Conservation (phyloP, 2,329 filamentous ascomycete species). For the Penicillium sp. region DNA sequence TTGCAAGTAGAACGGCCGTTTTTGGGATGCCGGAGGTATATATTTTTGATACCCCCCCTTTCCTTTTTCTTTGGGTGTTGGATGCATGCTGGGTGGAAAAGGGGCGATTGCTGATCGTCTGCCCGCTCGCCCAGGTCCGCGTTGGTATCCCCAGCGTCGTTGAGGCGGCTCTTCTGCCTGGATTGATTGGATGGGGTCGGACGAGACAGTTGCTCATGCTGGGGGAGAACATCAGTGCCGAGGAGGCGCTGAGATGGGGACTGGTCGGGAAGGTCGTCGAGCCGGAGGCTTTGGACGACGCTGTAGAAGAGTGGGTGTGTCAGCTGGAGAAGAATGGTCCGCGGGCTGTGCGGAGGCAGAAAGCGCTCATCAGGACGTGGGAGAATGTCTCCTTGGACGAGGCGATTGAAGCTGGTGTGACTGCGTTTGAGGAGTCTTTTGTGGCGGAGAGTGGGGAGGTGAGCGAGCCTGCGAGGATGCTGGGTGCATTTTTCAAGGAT, state of each 20-base stretch:
- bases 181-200: constrained; percentile 42
- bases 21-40: constrained; percentile 46
- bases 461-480: constrained; percentile 12
- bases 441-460: constrained; percentile 6
- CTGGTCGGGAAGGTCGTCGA: constrained; percentile 40
- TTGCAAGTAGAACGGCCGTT: constrained; percentile 34
- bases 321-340: constrained; percentile 35
- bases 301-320: constrained; percentile 35
- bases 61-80: not conserved
- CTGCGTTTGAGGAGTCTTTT: constrained; percentile 30
- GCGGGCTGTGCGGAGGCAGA: constrained; percentile 37
- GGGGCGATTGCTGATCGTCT: not conserved
- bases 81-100: not conserved
- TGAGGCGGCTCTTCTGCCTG: constrained; percentile 41
- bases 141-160: constrained; percentile 44
- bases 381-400: constrained; percentile 26
- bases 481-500: constrained; percentile 7
- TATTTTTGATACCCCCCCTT: not conserved
- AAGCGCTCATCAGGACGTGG: constrained; percentile 33
- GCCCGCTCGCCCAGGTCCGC: constrained; percentile 13
- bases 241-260: constrained; percentile 38
- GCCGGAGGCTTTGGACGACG: constrained; percentile 30
- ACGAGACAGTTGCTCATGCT: constrained; percentile 40
- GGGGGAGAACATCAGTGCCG: constrained; percentile 37
- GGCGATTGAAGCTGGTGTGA: constrained; percentile 30